These are phyloP conservation scores for Crithidia expoeki DNA, from an alignment of 208 protist genomes.

Conservation along the genomic window DNA sequence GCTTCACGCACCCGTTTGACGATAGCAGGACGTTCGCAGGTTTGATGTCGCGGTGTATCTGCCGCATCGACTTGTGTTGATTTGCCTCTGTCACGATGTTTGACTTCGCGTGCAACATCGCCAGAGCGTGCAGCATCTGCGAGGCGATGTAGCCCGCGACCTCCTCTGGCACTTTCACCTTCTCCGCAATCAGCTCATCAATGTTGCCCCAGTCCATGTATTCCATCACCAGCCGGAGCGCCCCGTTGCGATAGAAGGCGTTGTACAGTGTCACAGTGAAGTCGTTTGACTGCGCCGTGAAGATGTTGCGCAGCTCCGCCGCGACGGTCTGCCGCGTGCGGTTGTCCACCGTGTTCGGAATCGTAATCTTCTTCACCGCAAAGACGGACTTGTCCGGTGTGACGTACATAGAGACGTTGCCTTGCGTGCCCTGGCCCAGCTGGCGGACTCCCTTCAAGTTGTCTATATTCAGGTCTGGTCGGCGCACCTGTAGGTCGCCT, in stretches of 20 bases:
- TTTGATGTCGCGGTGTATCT: slow-evolving; percentile 91
- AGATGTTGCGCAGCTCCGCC: slow-evolving; percentile 85
- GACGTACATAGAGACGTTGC: slow-evolving; percentile 81
- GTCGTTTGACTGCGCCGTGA: slow-evolving; percentile 64
- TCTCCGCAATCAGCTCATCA: slow-evolving; percentile 72
- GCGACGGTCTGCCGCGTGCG: slow-evolving; percentile 76
- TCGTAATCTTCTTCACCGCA: slow-evolving; percentile 82
- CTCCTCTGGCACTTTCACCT: slow-evolving; percentile 48
- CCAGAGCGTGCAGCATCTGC: slow-evolving; percentile 84
- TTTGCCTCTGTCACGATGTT: slow-evolving; percentile 84
- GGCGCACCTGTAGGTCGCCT: slow-evolving; percentile 71
- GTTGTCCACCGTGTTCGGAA: slow-evolving; percentile 60
- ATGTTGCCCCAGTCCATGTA: slow-evolving; percentile 92
- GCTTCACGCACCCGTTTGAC: slow-evolving; percentile 67
- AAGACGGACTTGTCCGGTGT: slow-evolving; percentile 49
- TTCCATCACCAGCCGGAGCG: slow-evolving; percentile 84
- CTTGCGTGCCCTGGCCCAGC: slow-evolving; percentile 74
- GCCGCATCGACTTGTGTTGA: slow-evolving; percentile 64
- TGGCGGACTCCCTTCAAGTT: slow-evolving; percentile 49
- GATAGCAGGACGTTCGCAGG: slow-evolving; percentile 90
- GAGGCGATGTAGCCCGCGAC: slow-evolving; percentile 75
- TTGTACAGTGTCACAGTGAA: slow-evolving; percentile 87
- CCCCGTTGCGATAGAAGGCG: slow-evolving; percentile 76
- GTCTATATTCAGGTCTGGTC: slow-evolving; percentile 70
- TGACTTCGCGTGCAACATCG: slow-evolving; percentile 83